phyloP scores from a whole-genome alignment of 306 rosid species.

The Castanospermum australe region DNA sequence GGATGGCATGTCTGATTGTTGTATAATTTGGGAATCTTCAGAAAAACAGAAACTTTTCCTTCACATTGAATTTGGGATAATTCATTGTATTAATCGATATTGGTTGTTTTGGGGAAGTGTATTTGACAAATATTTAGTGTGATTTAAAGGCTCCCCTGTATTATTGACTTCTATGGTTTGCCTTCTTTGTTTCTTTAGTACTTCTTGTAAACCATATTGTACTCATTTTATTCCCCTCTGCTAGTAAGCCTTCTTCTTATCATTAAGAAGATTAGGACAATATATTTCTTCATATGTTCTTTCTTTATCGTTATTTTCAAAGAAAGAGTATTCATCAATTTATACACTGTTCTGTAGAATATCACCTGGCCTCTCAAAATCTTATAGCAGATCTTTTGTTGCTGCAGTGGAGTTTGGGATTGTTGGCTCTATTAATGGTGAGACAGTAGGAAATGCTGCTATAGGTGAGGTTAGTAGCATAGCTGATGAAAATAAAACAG shows the following conservation, averaged over 20 bases:
- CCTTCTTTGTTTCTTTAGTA: constrained; percentile 6
- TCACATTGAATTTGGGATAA: neutral
- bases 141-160: constrained; percentile 6
- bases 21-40: neutral
- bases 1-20: neutral
- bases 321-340: neutral
- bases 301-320: neutral
- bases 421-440: constrained; percentile 55
- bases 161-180: neutral
- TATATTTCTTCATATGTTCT: neutral
- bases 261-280: neutral
- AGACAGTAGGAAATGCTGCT: constrained; percentile 49
- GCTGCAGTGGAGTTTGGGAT: constrained; percentile 83
- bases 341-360: constrained; percentile 16
- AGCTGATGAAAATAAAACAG: constrained; percentile 63
- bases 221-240: neutral
- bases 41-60: neutral
- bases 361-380: neutral
- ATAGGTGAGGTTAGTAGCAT: constrained; percentile 42
- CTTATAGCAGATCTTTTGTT: constrained; percentile 26
- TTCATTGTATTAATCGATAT: neutral
- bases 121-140: constrained; percentile 9
- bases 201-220: neutral
- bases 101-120: constrained; percentile 19
- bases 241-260: neutral